Conservation (phyloP, 176 grass and related monocot species). For the Paspalum notatum region DNA sequence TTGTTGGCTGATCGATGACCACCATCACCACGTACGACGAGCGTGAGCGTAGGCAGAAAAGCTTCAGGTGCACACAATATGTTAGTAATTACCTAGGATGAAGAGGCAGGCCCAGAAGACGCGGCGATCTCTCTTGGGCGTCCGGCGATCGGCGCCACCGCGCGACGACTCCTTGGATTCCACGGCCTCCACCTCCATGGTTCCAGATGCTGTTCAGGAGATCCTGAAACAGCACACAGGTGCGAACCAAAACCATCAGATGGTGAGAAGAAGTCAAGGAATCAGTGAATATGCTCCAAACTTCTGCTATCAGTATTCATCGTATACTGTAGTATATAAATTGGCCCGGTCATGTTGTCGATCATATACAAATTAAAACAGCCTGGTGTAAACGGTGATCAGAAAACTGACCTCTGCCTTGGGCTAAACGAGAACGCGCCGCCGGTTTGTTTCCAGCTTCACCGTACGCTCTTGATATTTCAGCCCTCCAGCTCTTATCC, state of each 20-base stretch:
- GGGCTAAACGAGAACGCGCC: background rate
- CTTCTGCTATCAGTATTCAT: background rate
- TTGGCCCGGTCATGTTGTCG: too few species aligned
- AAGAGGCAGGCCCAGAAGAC: conserved; percentile 34
- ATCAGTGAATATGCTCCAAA: conserved; percentile 9
- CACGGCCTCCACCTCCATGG: conserved; percentile 51
- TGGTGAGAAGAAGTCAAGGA: background rate
- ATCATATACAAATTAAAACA: background rate
- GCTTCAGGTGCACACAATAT: too few species aligned
- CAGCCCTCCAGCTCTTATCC: background rate
- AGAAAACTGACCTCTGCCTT: conserved; percentile 19
- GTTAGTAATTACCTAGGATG: too few species aligned
- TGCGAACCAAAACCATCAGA: background rate
- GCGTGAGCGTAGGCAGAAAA: background rate
- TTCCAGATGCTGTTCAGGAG: background rate
- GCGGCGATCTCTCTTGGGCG: conserved; percentile 35
- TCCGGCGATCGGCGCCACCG: conserved; percentile 6
- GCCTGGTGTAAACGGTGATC: background rate
- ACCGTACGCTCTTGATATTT: conserved; percentile 19
- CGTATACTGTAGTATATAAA: too few species aligned
- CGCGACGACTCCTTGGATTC: conserved; percentile 35
- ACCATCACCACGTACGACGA: background rate
- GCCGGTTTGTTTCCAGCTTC: background rate
- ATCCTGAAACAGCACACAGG: background rate
- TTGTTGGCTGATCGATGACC: conserved; percentile 15